Evolutionary conservation across 306 rosid species (phyloP), one percentile per base, ranked within the genome.

Genomic region (Castanea sativa): DNA sequence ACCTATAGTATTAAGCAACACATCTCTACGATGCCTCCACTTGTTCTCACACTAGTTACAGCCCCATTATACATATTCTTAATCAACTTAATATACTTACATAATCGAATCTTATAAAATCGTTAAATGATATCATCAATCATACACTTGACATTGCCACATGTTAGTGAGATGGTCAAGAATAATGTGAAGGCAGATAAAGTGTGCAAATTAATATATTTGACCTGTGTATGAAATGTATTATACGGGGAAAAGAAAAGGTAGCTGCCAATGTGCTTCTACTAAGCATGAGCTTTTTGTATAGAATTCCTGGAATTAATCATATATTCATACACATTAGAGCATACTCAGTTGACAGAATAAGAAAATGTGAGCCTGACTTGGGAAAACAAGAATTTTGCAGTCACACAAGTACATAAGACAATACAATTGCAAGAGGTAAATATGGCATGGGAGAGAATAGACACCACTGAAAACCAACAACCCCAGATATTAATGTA

Each of bases 381-480:
- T 60, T 15, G 1, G 38, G 38, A 64, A 15, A 29, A 1, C 53
- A 63, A 15, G 18, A 27, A 20, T 9, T 29, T 11, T 49, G 43
- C 27, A 71, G 8, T 43, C 8, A 69, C 21, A 21, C 75, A 78
- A 63, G 5, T 15, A 15, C 11, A 69, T 12, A 21, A 55, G 29
- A 53, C 21, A 25, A 29, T 63, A 14, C 14, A 7, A 57, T 25
- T 58, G n/a, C 1, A 25, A 41, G 23, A 49, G 63, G 32, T 30
- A 30, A 15, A 73, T 57, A 51, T 67, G 21, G 57, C 64, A 67
- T 45, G 75, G 21, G 64, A 75, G 69, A 29, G 67, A 38, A 69
- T 67, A 35, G 49, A 73, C 0, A 4, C 69, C 25, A 57, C 27
- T 14, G 14, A 53, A 38, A 68, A 45, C 56, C 7, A 85, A 71